These are phyloP conservation scores for Sporothrix curviconia DNA, from an alignment of 2,329 filamentous ascomycete species.

Conservation along the genomic window DNA sequence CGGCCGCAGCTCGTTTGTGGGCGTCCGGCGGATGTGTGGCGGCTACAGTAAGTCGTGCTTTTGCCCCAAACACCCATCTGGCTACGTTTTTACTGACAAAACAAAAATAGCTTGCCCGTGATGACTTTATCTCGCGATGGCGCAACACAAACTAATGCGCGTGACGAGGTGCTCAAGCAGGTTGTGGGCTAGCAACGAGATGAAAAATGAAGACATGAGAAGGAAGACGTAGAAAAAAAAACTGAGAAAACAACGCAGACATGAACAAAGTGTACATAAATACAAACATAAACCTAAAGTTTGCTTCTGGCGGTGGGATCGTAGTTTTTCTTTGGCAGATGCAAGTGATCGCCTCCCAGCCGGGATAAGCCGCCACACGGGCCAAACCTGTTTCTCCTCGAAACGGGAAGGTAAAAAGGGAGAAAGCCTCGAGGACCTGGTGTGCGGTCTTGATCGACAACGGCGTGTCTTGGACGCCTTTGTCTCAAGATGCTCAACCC, in stretches of 20 bases:
- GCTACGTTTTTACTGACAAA: background rate
- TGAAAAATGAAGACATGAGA: background rate
- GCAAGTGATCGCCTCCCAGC: too few species aligned
- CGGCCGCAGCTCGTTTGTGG: slow-evolving; percentile 75
- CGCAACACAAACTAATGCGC: slow-evolving; percentile 60
- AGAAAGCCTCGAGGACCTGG: too few species aligned
- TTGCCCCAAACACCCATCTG: background rate
- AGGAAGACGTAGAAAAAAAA: background rate
- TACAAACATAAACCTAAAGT: background rate
- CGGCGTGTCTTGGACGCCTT: too few species aligned
- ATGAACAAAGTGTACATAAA: too few species aligned
- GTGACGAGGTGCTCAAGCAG: slow-evolving; percentile 36
- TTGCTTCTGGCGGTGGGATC: too few species aligned
- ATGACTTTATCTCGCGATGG: slow-evolving; percentile 74
- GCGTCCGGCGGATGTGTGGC: slow-evolving; percentile 80
- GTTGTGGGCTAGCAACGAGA: slow-evolving; percentile 25
- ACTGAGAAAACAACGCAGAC: too few species aligned
- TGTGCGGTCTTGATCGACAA: too few species aligned
- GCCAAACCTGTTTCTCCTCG: too few species aligned
- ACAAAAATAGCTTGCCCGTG: slow-evolving; percentile 58
- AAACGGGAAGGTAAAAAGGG: too few species aligned
- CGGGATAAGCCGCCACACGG: too few species aligned
- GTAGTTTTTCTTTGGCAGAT: too few species aligned
- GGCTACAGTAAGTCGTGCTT: slow-evolving; percentile 65
- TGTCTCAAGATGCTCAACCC: too few species aligned